Evolutionary conservation across 345 rosid genomes (phyloP), one percentile per base, ranked within the genome.

Genomic region (Pistacia atlantica): DNA sequence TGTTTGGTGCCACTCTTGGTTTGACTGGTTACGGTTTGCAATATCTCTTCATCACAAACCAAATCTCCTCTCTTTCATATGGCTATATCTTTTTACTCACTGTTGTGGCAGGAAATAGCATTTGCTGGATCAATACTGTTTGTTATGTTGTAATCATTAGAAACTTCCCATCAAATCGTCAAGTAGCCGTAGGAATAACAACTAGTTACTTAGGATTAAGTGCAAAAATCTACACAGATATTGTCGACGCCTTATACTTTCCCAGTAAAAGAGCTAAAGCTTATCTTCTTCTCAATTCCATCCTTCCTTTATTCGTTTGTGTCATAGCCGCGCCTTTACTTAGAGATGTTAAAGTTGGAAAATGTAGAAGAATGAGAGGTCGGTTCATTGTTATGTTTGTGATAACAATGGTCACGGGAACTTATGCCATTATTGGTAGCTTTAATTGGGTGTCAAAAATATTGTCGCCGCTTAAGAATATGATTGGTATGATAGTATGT

Each of bases 101-200:
- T 17, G 84, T 91, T 22, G 11, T 96, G 17, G 97, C 97, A 3
- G 99, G 98, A 64, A 93, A 93, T 78, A 92, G 99, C 77, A 92
- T 95, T n/a, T 95, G 98, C 48, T 95, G 98, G 98, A 86, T 95
- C 83, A 95, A 95, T 84, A 93, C 99, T 0, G 99, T 90, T 18
- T 88, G 90, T 52, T 93, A 89, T 67, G 72, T 89, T 2, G 90
- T 88, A 0, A 78, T 82, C 0, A 95, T 92, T 33, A 75, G 78
- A 2, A 89, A 85, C 65, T 92, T 93, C 67, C 88, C 94, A 0
- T 20, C 62, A 28, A 80, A 89, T 37, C 87, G 88, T 17, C 97
- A 92, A 60, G 86, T 90, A 0, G 93, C 93, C 0, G 91, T 90
- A 0, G 99, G 99, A n/a, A 73, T 96, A 56, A 86, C 87, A 49